Base-by-base conservation (phyloP, 768 basidiomycete genomes). In the Amanita phalloides region DNA sequence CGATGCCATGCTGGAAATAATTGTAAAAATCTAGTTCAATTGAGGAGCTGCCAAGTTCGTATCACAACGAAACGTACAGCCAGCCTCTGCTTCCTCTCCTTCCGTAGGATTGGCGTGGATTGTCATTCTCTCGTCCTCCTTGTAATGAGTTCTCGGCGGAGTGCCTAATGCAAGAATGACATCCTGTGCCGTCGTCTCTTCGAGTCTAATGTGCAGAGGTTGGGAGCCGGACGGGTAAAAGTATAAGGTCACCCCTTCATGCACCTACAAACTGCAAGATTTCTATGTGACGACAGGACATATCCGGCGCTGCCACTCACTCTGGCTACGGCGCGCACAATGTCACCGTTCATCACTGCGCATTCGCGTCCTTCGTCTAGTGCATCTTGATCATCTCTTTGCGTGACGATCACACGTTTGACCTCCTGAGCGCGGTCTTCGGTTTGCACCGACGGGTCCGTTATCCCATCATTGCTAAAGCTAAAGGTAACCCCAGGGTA, bases 1-100 rank as follows among this genome's bases (percentile, higher is more conserved):
- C 92, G 17, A 96, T 67, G 1, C 92, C 92, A 60, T 91, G 82
- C 57, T 92, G 86, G 58, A 94, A 91, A 61, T 96, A 96, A 60
- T 94, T 95, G 66, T 88, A 91, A 63, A 92, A 91, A 65, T 91
- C 89, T 90, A 44, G n/a, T 36, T 52, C 47, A 20, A 21, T 20
- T 20, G 37, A 41, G 20, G 32, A 43, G 11, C 36, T n/a, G 17
- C 20, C 30, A 9, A 28, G 23, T 26, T 39, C 11, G 25, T 30
- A 26, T 30, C 30, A 39, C 6, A 20, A 36, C 81, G 55, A 78
- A 73, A 58, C 72, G 78, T 77, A 48, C 72, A 68, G 48, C 71
- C 73, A 23, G 68, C 71, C n/a, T 79, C 76, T 11, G 67, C 61
- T 14, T 67, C 59, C 1, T 48, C 53, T 21, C 39, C 32, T 13